Conservation (phyloP, 352 stramenopile species). For the Blastocystis sp. region DNA sequence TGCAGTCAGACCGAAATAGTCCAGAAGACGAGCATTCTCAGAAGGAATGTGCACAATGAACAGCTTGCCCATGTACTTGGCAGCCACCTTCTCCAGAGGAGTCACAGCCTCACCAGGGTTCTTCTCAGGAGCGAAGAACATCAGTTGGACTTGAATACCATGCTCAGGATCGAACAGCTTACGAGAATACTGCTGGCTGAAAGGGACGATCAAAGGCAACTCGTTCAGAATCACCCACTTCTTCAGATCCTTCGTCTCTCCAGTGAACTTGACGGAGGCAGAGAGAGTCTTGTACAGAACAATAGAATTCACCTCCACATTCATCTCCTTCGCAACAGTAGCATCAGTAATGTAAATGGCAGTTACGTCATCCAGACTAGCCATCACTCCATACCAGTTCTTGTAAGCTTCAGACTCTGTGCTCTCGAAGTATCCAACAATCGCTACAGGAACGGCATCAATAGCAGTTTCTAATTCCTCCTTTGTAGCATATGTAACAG, state of each 20-base stretch:
- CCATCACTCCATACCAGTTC: slow-evolving; percentile 51
- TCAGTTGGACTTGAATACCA: slow-evolving; percentile 80
- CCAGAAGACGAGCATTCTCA: slow-evolving; percentile 83
- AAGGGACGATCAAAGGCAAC: slow-evolving; percentile 83
- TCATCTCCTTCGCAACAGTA: slow-evolving; percentile 30
- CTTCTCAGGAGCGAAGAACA: slow-evolving; percentile 79
- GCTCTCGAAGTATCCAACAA: slow-evolving; percentile 53
- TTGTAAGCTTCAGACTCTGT: slow-evolving; percentile 67
- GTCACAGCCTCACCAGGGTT: slow-evolving; percentile 75
- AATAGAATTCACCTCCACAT: slow-evolving; percentile 19
- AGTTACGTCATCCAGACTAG: slow-evolving; percentile 31
- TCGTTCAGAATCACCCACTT: slow-evolving; percentile 73
- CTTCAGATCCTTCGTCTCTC: slow-evolving; percentile 49
- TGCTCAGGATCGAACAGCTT: slow-evolving; percentile 81
- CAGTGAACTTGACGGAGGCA: slow-evolving; percentile 4
- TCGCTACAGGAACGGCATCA: slow-evolving; percentile 72
- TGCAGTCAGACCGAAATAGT: slow-evolving; percentile 86
- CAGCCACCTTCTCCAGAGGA: slow-evolving; percentile 75
- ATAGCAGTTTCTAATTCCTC: slow-evolving; percentile 77
- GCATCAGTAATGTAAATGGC: slow-evolving; percentile 61
- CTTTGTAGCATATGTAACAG: slow-evolving; percentile 78
- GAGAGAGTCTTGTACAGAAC: slow-evolving; percentile 57
- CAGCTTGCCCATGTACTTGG: slow-evolving; percentile 82
- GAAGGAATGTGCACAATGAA: slow-evolving; percentile 83
- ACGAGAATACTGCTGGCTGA: slow-evolving; percentile 82